phyloP scores from a whole-genome alignment of 169 alveolate genomes.

The Eimeria maxima region DNA sequence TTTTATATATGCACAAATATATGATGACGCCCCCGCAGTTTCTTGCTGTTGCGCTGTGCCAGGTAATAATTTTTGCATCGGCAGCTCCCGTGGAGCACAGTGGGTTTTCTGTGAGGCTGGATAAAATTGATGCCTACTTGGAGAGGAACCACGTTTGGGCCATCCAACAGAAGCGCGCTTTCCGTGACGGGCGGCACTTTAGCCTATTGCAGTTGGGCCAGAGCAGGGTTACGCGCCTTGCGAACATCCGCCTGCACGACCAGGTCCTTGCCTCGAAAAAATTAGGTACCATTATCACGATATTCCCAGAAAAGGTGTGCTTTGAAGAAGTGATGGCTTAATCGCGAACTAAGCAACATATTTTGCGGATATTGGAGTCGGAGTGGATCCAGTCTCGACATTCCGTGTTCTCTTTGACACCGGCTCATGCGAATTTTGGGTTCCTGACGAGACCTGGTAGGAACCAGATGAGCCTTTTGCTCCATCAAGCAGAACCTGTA shows the following conservation, averaged over 20 bases:
- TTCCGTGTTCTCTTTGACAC: conserved; percentile 85
- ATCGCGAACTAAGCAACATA: conserved; percentile 76
- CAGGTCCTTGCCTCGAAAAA: conserved; percentile 83
- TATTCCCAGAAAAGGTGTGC: not conserved
- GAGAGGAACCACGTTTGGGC: conserved; percentile 75
- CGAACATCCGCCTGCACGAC: conserved; percentile 81
- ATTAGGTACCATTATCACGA: not conserved
- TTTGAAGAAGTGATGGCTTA: not conserved
- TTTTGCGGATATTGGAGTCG: conserved; percentile 83
- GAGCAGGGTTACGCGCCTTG: conserved; percentile 9
- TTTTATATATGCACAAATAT: not conserved
- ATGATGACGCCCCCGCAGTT: not conserved
- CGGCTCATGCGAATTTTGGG: conserved; percentile 86
- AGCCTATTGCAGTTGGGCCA: conserved; percentile 78
- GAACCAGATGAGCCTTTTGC: not conserved
- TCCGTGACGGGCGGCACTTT: not conserved
- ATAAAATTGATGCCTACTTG: conserved; percentile 22
- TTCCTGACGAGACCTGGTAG: conserved; percentile 84
- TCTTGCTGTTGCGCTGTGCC: not conserved
- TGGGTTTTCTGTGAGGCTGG: conserved; percentile 37
- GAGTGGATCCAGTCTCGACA: conserved; percentile 70
- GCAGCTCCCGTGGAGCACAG: conserved; percentile 69
- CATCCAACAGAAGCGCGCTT: conserved; percentile 7
- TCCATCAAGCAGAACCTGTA: not conserved
- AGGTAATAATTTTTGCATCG: not conserved